Base-by-base conservation (phyloP, 345 rosid species). In the Syzygium jambos region DNA sequence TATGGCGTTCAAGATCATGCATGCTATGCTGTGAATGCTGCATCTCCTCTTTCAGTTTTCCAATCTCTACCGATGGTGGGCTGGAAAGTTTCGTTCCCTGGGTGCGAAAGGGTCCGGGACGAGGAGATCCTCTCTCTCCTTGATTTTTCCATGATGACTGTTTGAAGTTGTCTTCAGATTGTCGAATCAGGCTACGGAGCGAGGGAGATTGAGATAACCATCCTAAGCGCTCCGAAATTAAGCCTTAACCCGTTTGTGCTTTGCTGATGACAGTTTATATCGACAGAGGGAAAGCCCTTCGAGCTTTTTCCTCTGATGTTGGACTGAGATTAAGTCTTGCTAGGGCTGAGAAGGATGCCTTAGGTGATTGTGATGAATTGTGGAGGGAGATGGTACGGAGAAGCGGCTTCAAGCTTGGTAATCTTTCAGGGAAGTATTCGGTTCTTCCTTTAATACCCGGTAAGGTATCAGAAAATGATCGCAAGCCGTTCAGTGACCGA, bases 311-410 rank as follows among this genome's bases (percentile, higher is more conserved):
- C 77, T 63, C 5, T 30, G 17, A 16, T 30, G 23, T 68, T 12
- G 0, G 43, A 16, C 23, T 30, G 12, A 65, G 78, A 38, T 15
- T 30, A 17, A 61, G 9, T 61, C 34, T 7, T 1, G 21, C 38
- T 3, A 61, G 17, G 17, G 30, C 8, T 30, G 0, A 68, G 43
- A 30, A 30, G 0, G 7, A 21, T 30, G 3, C 43, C 11, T 0
- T 17, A 9, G 46, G 49, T 2, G 25, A 38, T 73, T 21, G 80
- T 38, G 49, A 10, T 38, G 49, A 19, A 9, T 34, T 9, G 14
- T 17, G 9, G 0, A 34, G 5, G 2, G 46, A 68, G 0, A 68
- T 17, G 4, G 1, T 38, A 25, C 7, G 0, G 1, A 34, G 80
- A 38, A 9, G 14, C 5, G 0, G 82, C 5, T 38, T 19, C 21